A percentile compares a stretch with the other conserved stretches of the same genome.
These are phyloP conservation scores for Prunus mume DNA, from an alignment of 306 rosid species.

Conservation along the genomic window DNA sequence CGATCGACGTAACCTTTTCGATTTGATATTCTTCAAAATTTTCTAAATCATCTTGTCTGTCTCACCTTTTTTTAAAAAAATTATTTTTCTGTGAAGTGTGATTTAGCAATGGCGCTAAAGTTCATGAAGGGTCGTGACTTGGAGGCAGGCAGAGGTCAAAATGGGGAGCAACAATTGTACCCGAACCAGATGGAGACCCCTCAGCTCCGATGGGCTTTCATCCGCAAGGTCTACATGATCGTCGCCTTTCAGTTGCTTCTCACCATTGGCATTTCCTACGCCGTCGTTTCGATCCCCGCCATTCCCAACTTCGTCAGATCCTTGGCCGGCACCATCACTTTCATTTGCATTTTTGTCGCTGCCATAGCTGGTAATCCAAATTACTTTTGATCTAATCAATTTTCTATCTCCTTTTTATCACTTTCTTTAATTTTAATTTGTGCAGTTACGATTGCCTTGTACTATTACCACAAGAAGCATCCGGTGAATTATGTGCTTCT, in stretches of 20 bases:
- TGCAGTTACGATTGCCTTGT: constrained; percentile 26
- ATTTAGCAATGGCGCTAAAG: not conserved
- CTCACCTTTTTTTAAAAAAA: too few species aligned
- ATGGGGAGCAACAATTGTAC: constrained; percentile 8
- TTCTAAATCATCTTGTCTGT: too few species aligned
- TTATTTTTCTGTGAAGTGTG: not conserved
- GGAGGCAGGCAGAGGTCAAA: not conserved
- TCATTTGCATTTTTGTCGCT: constrained; percentile 3
- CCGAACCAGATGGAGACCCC: constrained; percentile 29
- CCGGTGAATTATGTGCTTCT: constrained; percentile 32
- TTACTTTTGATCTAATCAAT: too few species aligned
- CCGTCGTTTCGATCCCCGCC: constrained; percentile 12
- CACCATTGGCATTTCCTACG: constrained; percentile 21
- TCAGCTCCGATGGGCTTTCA: constrained; percentile 39
- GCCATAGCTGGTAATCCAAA: constrained; percentile 5
- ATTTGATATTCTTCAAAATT: too few species aligned
- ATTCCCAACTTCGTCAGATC: constrained; percentile 20
- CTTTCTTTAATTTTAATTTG: not conserved
- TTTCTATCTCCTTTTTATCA: too few species aligned
- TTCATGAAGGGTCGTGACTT: constrained; percentile 16
- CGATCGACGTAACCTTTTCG: not conserved
- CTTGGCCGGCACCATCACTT: constrained; percentile 11
- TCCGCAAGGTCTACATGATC: constrained; percentile 38
- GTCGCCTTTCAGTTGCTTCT: constrained; percentile 35
- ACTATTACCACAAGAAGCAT: constrained; percentile 18